Base-by-base conservation (phyloP, 306 rosid genomes). In the Casuarina cunninghamiana region DNA sequence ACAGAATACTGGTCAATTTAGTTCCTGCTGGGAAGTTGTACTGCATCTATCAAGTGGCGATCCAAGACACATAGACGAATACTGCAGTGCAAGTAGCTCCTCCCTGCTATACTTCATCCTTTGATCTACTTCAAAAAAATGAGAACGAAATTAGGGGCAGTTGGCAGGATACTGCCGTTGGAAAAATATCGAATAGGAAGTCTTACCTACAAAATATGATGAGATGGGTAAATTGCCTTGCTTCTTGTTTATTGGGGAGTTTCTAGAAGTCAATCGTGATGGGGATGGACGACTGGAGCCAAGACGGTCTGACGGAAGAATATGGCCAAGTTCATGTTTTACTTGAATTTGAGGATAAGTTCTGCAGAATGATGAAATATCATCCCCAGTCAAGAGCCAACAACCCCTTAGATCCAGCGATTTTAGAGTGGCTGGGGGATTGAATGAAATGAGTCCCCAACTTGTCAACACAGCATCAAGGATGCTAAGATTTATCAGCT, bases 351-450 rank as follows among this genome's bases (percentile, higher is more conserved):
- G 89, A 71, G 97, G 92, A 86, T 90, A 86, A 60, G 46, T 76
- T 87, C 76, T 90, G 80, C 88, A 78, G 69, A 90, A 94, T 42
- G 88, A 84, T 51, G 44, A 9, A 77, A 94, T 84, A 26, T 62
- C 76, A 37, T 87, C 92, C 75, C 77, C 50, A 21, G 91, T 89
- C 78, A 94, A 54, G 77, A 94, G 97, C 98, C 98, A 94, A 81
- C 98, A 92, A 62, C 98, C 98, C 46, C 81, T 81, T 73, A 95
- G 87, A 85, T 92, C 93, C 78, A 92, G 51, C 80, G 78, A 55
- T 86, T 82, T 89, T 61, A 95, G 76, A 51, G 88, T 84, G 39
- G 71, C 77, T 21, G 93, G 91, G 75, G 91, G 89, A 77, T 86
- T 79, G 75, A 88, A 89, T 66, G 80, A 78, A 65, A 75, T 79